Percentiles rank a stretch among this genome's conserved stretches.
Conservation (phyloP, 1,139 yeast genomes). For the Saccharomyces hybrid region DNA sequence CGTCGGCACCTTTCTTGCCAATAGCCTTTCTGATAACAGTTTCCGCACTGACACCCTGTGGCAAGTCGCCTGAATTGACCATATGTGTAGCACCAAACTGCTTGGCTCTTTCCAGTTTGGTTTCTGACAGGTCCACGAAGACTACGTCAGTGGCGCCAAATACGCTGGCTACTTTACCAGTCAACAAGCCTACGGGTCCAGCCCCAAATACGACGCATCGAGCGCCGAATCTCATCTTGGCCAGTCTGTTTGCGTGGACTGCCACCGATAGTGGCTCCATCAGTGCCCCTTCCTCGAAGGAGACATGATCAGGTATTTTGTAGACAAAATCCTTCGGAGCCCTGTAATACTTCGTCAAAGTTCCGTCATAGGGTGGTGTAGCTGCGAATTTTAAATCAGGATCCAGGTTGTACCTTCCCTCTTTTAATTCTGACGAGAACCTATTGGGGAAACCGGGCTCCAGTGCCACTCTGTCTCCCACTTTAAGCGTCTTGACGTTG, state of each 20-base stretch:
- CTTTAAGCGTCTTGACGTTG: not conserved
- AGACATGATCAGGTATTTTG: not conserved
- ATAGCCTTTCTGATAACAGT: not conserved
- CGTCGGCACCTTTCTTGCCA: slow-evolving; percentile 38
- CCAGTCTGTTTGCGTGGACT: not conserved
- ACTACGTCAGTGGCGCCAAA: not conserved
- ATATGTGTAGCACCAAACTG: not conserved
- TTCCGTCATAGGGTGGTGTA: not conserved
- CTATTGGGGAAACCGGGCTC: not conserved
- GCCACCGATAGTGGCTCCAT: not conserved
- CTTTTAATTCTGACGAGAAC: not conserved
- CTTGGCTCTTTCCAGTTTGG: not conserved
- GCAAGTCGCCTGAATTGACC: too few relatives aligned
- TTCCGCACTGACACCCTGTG: not conserved
- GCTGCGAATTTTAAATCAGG: not conserved
- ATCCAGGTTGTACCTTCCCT: not conserved
- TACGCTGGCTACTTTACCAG: not conserved
- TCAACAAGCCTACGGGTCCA: not conserved
- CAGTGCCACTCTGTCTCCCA: not conserved
- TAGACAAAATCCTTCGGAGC: not conserved
- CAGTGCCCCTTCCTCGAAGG: not conserved
- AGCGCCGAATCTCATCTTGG: not conserved
- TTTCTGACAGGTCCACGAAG: not conserved
- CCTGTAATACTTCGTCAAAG: not conserved
- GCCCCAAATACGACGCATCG: not conserved